These are phyloP conservation scores for Syzygium grande DNA, from an alignment of 345 rosid genomes.

Conservation along the genomic window DNA sequence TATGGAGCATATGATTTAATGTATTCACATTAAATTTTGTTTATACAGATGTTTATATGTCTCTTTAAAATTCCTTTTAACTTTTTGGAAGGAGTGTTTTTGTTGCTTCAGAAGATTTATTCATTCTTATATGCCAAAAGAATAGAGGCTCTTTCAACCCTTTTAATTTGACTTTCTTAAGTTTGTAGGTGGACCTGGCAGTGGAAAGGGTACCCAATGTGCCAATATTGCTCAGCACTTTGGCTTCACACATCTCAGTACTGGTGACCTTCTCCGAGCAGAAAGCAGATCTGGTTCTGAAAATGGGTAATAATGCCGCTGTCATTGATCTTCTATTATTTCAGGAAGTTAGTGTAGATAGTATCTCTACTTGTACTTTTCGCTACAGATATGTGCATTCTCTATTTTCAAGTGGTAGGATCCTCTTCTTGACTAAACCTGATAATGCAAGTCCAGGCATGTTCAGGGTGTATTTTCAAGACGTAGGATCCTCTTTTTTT, in stretches of 20 bases:
- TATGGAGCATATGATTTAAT: neutral
- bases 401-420: neutral
- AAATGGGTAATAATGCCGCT: slow-evolving; percentile 40
- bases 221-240: slow-evolving; percentile 51
- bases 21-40: neutral
- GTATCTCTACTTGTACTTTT: neutral
- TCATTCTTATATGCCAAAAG: neutral
- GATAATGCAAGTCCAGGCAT: neutral
- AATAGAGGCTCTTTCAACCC: neutral
- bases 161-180: neutral
- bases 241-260: slow-evolving; percentile 70
- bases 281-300: slow-evolving; percentile 68
- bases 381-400: neutral
- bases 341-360: neutral
- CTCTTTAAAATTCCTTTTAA: neutral
- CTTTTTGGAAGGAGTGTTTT: neutral
- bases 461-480: neutral
- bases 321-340: neutral
- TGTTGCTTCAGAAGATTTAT: neutral
- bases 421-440: neutral
- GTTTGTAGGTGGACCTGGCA: slow-evolving; percentile 83
- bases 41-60: neutral
- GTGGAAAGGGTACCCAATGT: slow-evolving; percentile 87
- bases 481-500: neutral
- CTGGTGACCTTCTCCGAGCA: slow-evolving; percentile 76